phyloP scores from a whole-genome alignment of 2,329 filamentous ascomycete genomes.

The Acrodontium crateriforme region DNA sequence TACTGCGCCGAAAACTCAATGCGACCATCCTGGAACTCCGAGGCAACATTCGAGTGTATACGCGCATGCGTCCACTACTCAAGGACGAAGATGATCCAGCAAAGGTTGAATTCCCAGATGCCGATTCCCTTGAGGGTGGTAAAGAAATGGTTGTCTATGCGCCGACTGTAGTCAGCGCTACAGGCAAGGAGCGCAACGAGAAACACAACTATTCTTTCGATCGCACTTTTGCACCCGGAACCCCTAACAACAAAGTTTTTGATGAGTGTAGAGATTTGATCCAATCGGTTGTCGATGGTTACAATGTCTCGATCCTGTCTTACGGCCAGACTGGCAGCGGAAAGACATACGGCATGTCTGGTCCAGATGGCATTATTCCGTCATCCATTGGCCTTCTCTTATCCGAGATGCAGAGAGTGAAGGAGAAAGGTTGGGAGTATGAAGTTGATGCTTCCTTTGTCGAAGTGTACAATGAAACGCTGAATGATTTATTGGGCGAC shows the following conservation, averaged over 20 bases:
- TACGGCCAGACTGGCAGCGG: constrained; percentile 96
- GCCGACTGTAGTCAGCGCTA: constrained; percentile 68
- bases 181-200: constrained; percentile 63
- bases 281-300: constrained; percentile 89
- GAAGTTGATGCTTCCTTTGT: constrained; percentile 90
- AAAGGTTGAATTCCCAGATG: constrained; percentile 64
- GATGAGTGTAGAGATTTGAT: constrained; percentile 94
- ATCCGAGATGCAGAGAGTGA: constrained; percentile 65
- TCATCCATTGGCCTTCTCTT: constrained; percentile 89
- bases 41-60: constrained; percentile 97
- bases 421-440: constrained; percentile 89
- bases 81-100: constrained; percentile 51
- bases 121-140: constrained; percentile 53
- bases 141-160: constrained; percentile 77
- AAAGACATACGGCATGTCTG: constrained; percentile 95
- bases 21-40: constrained; percentile 97
- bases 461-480: constrained; percentile 95
- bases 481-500: constrained; percentile 73
- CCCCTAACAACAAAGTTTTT: constrained; percentile 76
- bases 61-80: constrained; percentile 70
- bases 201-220: constrained; percentile 84
- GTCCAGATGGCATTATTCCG: constrained; percentile 84
- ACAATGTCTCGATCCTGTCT: constrained; percentile 98
- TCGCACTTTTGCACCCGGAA: constrained; percentile 68
- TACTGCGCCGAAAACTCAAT: constrained; percentile 76